Conservation (phyloP, 1,284 basidiomycete genomes). For the Ustilago sp. region DNA sequence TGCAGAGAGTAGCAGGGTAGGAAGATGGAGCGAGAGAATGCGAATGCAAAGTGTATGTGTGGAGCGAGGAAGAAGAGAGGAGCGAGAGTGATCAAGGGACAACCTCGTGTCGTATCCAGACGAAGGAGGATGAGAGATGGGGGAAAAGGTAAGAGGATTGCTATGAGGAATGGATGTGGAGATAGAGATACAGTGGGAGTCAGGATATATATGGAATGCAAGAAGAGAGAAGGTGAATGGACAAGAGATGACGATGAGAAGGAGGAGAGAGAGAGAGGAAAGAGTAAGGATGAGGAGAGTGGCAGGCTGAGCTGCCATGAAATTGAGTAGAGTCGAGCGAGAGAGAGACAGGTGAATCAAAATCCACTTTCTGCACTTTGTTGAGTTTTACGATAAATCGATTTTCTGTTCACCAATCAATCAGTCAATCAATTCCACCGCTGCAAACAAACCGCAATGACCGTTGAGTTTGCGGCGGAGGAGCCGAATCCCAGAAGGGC, state of each 20-base stretch:
- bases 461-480: too few species aligned
- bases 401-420: neutral
- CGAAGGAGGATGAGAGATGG: constrained; percentile 25
- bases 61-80: neutral
- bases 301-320: neutral
- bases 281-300: neutral
- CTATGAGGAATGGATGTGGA: neutral
- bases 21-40: constrained; percentile 1
- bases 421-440: too few species aligned
- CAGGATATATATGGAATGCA: constrained; percentile 28
- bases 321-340: neutral
- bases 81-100: constrained; percentile 9
- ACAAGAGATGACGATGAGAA: constrained; percentile 10
- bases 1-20: neutral
- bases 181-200: constrained; percentile 7
- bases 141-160: too few species aligned
- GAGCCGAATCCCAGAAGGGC: neutral
- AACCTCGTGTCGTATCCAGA: constrained; percentile 47
- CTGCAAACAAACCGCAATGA: too few species aligned
- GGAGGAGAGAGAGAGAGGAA: neutral
- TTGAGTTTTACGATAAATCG: neutral
- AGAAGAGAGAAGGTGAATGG: constrained; percentile 3
- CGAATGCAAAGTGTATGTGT: constrained; percentile 7
- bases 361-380: constrained; percentile 4
- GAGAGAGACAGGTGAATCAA: constrained; percentile 26